Base-by-base conservation (phyloP, 2,329 filamentous ascomycete genomes). In the Colletotrichum orbiculare region DNA sequence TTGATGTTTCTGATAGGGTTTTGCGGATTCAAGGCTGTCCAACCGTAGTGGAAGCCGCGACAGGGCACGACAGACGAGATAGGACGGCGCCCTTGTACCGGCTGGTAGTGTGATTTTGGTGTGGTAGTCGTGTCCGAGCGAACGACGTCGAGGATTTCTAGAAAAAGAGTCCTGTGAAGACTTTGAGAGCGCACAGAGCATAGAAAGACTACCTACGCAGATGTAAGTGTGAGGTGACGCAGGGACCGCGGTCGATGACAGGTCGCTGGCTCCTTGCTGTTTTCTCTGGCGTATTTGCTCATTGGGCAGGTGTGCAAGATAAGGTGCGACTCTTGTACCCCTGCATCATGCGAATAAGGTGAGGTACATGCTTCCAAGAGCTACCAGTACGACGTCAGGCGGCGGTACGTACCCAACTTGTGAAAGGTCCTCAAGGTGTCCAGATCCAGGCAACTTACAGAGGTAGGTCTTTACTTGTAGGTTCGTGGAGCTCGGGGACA, bases 241-340 rank as follows among this genome's bases (percentile, higher is more conserved):
- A 60, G 48, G 48, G 55, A 49, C 55, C 39, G 55, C 46, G 46
- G 55, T 37, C 41, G 12, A 38, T 50, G 55, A 58, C 55, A 58
- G 49, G 46, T 35, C 37, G 46, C 34, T 33, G 45, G 35, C 54
- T 57, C 55, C 45, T 50, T 50, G 55, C 37, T 42, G 10, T 17
- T 41, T 49, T n/a, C 25, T 11, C 35, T 8, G n/a, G 37, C 11
- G 35, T 35, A 43, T 41, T 33, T 35, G 55, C 46, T 58, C 46
- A 49, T 45, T 63, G 48, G 54, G 54, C 60, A 48, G 54, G 60
- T 54, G 60, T 41, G 11, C 45, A 8, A 41, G 52, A 49, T 46
- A 42, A 39, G 45, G 59, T 37, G 35, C 38, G 53, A 33, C 53
- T 11, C 38, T 33, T 49, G 35, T 60, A 42, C n/a, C 60, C 41